Base-by-base conservation (phyloP, 768 basidiomycete genomes). In the Rhodotorula babjevae region DNA sequence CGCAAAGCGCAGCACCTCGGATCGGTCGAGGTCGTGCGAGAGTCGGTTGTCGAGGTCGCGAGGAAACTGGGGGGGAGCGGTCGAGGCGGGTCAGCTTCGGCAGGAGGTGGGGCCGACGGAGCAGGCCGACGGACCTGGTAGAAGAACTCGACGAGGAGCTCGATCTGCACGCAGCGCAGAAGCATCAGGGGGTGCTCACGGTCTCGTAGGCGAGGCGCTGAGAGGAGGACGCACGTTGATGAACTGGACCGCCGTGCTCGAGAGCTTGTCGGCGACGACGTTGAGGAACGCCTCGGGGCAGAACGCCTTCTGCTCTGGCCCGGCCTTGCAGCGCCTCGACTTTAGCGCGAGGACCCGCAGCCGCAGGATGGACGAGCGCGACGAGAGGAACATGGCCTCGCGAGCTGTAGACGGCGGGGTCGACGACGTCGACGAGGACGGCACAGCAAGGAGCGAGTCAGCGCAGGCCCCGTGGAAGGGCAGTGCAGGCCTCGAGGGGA, bases 221-320 rank as follows among this genome's bases (percentile, higher is more conserved):
- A 42, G 6, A 42, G 6, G 33, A 25, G 7, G 7, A 63, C 74
- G 27, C 57, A 75, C 74, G 82, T 93, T 96, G 85, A 99, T 96
- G 81, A 98, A 98, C 90, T 97, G 92, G 5, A 94, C 88, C 6
- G 93, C 92, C 0, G 95, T 98, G 79, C 93, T 89, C 1, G 94
- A 93, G 55, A 99, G 85, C 81, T 99, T 98, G 80, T 97, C 92
- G 6, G 96, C 93, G 31, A 99, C 93, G 36, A 95, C 92, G 77
- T 92, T 89, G 74, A 99, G 85, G 87, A 98, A 98, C 0, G 91
- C 90, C 81, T 99, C 96, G 0, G 96, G 96, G 80, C 96, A 99
- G 79, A 98, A 86, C 19, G 88, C 86, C 65, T 93, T 90, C 75
- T 87, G 92, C 69, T 92, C 88, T 12, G 94, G 93, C 0, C 95